Percentiles rank a stretch among this genome's conserved stretches.
Conservation (phyloP, 176 grass and related monocot species). For the Puccinellia tenuiflora region DNA sequence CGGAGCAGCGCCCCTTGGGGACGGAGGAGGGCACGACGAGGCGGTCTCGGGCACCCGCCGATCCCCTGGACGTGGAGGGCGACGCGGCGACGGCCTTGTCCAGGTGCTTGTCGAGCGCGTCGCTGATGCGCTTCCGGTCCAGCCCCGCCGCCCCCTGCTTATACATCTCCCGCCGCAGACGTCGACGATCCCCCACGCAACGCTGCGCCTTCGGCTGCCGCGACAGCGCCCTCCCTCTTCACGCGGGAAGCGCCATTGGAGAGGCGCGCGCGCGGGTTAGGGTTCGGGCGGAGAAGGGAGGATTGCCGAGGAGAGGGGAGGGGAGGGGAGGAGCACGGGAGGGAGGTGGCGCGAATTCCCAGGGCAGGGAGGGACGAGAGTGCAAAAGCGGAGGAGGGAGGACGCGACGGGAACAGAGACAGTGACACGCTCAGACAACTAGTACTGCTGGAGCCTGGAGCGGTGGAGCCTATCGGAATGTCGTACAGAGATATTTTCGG, state of each 20-base stretch:
- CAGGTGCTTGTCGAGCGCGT: conserved; percentile 63
- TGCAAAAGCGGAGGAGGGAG: background rate
- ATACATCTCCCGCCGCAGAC: conserved; percentile 30
- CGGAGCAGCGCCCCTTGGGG: conserved; percentile 41
- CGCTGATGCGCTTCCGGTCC: conserved; percentile 64
- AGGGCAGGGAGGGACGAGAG: conserved; percentile 4
- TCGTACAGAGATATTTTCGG: background rate
- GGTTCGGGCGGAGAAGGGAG: background rate
- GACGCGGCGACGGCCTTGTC: conserved; percentile 45
- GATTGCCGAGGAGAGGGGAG: background rate
- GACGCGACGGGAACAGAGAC: background rate
- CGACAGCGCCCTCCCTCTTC: conserved; percentile 1
- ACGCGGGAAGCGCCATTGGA: conserved; percentile 31
- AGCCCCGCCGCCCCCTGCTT: conserved; percentile 43
- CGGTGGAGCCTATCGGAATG: background rate
- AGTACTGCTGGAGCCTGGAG: background rate
- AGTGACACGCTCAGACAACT: background rate
- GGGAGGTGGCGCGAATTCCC: conserved; percentile 17
- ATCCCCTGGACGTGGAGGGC: conserved; percentile 54
- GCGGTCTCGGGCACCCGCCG: conserved; percentile 27
- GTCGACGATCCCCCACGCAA: background rate
- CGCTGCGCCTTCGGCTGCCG: background rate
- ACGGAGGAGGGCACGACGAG: conserved; percentile 48
- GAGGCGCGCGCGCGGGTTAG: conserved; percentile 8
- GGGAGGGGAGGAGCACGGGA: background rate